phyloP scores from a whole-genome alignment of 2,329 filamentous ascomycete species.

The Colletotrichum karsti region DNA sequence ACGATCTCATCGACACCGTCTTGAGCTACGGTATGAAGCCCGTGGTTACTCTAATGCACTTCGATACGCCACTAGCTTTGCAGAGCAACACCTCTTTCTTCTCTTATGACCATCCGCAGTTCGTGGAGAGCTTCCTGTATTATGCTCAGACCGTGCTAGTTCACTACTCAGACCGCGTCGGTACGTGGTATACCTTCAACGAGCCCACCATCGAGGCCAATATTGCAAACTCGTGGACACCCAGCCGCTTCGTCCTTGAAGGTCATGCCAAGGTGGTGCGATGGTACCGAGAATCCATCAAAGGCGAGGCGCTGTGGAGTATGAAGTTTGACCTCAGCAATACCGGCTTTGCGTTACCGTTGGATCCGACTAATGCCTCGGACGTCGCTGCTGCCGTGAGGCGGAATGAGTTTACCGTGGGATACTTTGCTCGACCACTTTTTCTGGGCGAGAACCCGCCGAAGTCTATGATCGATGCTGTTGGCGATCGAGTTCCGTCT shows the following conservation, averaged over 20 bases:
- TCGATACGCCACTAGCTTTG: constrained; percentile 46
- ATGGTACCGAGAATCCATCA: constrained; percentile 63
- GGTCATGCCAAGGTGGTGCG: constrained; percentile 55
- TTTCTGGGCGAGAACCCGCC: constrained; percentile 61
- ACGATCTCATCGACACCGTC: constrained; percentile 59
- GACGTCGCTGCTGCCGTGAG: constrained; percentile 55
- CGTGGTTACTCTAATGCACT: constrained; percentile 56
- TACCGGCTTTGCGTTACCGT: constrained; percentile 59
- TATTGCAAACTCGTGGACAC: constrained; percentile 41
- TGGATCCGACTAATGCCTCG: constrained; percentile 39
- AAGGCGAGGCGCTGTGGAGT: constrained; percentile 53
- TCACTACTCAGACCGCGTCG: constrained; percentile 59
- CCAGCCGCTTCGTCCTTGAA: constrained; percentile 50
- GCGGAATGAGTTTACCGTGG: constrained; percentile 56
- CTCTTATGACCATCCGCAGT: constrained; percentile 34
- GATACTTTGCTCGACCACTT: constrained; percentile 59
- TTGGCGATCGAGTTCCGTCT: constrained; percentile 49
- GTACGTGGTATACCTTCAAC: constrained; percentile 62
- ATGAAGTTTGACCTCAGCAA: constrained; percentile 51
- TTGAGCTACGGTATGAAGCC: constrained; percentile 60
- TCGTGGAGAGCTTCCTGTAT: constrained; percentile 60
- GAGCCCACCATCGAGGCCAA: constrained; percentile 54
- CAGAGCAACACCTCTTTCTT: constrained; percentile 40
- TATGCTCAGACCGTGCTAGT: constrained; percentile 61
- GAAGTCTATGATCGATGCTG: constrained; percentile 51